Percentiles rank a stretch among this genome's conserved stretches.
Evolutionary conservation across 2,329 filamentous ascomycete genomes (phyloP).

Genomic region (Sarocladiaceae sp.): DNA sequence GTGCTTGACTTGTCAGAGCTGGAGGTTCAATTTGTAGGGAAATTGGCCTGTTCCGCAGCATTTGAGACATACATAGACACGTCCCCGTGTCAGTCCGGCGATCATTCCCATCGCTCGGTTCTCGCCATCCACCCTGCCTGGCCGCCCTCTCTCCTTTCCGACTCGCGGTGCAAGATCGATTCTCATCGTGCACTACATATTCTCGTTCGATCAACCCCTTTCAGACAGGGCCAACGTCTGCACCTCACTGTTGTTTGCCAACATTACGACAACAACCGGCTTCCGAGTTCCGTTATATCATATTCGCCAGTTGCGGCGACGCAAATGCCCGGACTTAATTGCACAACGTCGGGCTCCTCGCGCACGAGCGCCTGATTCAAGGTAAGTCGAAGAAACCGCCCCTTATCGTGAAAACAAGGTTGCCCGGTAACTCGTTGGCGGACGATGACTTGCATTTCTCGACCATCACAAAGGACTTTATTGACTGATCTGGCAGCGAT

Average conservation of each 20-base stretch:
- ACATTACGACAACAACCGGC: neutral
- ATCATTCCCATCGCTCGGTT: neutral
- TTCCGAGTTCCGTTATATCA: neutral
- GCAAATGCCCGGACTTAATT: neutral
- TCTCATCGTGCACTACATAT: neutral
- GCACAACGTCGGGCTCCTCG: neutral
- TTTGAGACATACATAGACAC: slow-evolving; percentile 6
- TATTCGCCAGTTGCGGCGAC: neutral
- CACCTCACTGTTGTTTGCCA: neutral
- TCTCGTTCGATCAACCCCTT: neutral
- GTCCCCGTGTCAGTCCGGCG: slow-evolving; percentile 6
- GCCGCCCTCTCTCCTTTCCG: neutral
- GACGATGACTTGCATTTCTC: too few species aligned
- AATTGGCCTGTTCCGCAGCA: slow-evolving; percentile 5
- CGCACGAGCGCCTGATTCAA: slow-evolving; percentile 3
- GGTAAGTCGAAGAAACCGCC: neutral
- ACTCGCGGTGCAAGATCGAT: neutral
- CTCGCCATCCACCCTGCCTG: neutral
- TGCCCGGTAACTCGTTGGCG: too few species aligned
- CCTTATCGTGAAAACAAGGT: too few species aligned
- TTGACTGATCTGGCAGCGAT: too few species aligned
- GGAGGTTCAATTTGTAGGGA: too few species aligned
- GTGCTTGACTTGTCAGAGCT: too few species aligned
- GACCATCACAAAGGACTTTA: too few species aligned
- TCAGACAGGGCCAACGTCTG: neutral